These are phyloP conservation scores for Neofusicoccum ribis DNA, from an alignment of 2,329 filamentous ascomycete species.

Conservation along the genomic window DNA sequence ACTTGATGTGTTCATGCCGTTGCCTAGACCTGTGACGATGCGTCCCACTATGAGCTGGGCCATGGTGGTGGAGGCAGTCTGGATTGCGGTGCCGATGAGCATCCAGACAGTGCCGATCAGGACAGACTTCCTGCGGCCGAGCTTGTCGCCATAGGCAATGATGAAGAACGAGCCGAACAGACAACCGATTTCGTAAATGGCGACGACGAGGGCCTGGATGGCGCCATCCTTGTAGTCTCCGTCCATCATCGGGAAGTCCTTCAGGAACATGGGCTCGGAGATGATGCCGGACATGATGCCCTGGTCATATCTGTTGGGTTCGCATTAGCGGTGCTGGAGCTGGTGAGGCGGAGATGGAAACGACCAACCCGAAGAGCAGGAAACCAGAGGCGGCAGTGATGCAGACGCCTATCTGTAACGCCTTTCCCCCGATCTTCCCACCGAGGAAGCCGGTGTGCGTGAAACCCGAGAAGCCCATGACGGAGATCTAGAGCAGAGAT, in stretches of 20 bases:
- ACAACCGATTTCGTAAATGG: slow-evolving; percentile 55
- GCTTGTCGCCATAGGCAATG: slow-evolving; percentile 39
- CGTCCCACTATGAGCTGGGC: slow-evolving; percentile 54
- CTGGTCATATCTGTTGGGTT: slow-evolving; percentile 20
- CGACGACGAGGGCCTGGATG: slow-evolving; percentile 49
- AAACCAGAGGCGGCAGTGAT: slow-evolving; percentile 49
- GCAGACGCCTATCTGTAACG: slow-evolving; percentile 36
- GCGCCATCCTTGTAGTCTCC: slow-evolving; percentile 34
- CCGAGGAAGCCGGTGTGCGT: slow-evolving; percentile 17
- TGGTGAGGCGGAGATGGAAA: neutral
- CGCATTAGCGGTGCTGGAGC: too few species aligned
- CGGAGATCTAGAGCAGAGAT: neutral
- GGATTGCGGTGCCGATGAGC: slow-evolving; percentile 44
- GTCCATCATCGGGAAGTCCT: slow-evolving; percentile 39
- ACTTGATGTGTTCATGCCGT: slow-evolving; percentile 56
- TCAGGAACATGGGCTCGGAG: slow-evolving; percentile 35
- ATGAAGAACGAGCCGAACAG: slow-evolving; percentile 43
- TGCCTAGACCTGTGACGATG: slow-evolving; percentile 54
- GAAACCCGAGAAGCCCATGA: slow-evolving; percentile 18
- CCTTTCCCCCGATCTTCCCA: slow-evolving; percentile 25
- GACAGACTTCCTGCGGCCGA: slow-evolving; percentile 46
- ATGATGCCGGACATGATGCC: slow-evolving; percentile 46
- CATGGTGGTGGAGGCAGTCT: slow-evolving; percentile 33
- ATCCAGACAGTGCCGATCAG: slow-evolving; percentile 43
- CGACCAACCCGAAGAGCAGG: slow-evolving; percentile 51